Percentiles rank a stretch among this genome's conserved stretches.
Conservation (phyloP, 2,329 filamentous ascomycete genomes). For the Colletotrichum ledebouriae region DNA sequence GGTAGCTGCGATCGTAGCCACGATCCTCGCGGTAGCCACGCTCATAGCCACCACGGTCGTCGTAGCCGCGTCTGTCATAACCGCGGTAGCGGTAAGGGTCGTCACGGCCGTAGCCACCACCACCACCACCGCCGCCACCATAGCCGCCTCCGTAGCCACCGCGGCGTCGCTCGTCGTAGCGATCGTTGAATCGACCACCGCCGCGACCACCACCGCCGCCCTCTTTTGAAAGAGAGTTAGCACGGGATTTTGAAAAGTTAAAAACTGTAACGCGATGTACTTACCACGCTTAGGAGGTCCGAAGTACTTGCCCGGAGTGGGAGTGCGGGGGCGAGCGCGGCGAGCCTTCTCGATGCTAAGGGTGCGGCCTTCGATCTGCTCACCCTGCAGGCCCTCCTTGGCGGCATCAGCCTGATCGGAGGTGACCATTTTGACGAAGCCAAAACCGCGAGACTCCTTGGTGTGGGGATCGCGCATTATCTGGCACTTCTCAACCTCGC, state of each 20-base stretch:
- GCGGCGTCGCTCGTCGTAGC: slow-evolving; percentile 75
- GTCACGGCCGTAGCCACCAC: slow-evolving; percentile 61
- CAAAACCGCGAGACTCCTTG: slow-evolving; percentile 98
- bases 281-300: slow-evolving; percentile 96
- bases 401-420: slow-evolving; percentile 96
- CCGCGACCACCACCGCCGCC: slow-evolving; percentile 64
- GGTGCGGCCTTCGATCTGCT: slow-evolving; percentile 94
- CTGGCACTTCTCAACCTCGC: slow-evolving; percentile 98
- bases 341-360: slow-evolving; percentile 99
- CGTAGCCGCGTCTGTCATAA: slow-evolving; percentile 59
- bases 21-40: slow-evolving; percentile 65
- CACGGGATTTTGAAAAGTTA: not conserved
- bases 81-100: slow-evolving; percentile 70
- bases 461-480: slow-evolving; percentile 99
- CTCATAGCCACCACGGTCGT: slow-evolving; percentile 59
- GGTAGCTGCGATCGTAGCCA: slow-evolving; percentile 60
- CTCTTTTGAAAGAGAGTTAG: slow-evolving; percentile 43
- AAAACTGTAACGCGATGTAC: slow-evolving; percentile 50
- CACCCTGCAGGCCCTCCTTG: slow-evolving; percentile 95
- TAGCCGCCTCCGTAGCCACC: slow-evolving; percentile 65
- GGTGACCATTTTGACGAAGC: slow-evolving; percentile 99
- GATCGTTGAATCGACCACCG: slow-evolving; percentile 63
- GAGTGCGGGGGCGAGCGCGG: slow-evolving; percentile 92
- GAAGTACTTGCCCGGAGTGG: slow-evolving; percentile 99
- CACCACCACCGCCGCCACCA: slow-evolving; percentile 58